Evolutionary conservation across 129 eudicot genomes (phyloP).

Genomic region (Ambrosia artemisiifolia): DNA sequence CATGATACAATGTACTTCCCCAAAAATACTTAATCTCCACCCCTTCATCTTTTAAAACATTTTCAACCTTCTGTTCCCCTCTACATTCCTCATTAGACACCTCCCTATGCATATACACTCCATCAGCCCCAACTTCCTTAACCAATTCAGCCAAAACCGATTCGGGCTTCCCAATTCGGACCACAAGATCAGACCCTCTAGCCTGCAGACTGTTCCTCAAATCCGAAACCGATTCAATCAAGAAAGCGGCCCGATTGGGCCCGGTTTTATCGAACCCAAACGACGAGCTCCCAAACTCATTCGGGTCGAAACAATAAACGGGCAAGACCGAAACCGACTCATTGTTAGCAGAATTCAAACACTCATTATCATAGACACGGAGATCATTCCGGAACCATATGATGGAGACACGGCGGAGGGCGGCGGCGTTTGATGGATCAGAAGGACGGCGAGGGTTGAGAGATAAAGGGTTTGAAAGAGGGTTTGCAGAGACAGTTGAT

Average conservation of each 20-base stretch:
- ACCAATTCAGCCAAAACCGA: constrained; percentile 70
- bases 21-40: constrained; percentile 91
- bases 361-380: constrained; percentile 79
- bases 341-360: constrained; percentile 64
- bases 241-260: constrained; percentile 71
- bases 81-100: constrained; percentile 82
- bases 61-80: constrained; percentile 77
- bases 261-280: constrained; percentile 88
- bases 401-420: constrained; percentile 59
- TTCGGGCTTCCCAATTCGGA: constrained; percentile 80
- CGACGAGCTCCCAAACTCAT: constrained; percentile 71
- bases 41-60: constrained; percentile 76
- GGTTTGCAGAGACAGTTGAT: constrained; percentile 61
- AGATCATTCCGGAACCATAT: constrained; percentile 95
- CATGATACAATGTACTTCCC: constrained; percentile 98
- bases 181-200: constrained; percentile 80
- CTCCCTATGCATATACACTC: constrained; percentile 71
- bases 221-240: constrained; percentile 73
- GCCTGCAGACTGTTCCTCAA: constrained; percentile 62
- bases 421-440: constrained; percentile 75
- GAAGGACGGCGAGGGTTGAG: constrained; percentile 73
- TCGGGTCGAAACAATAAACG: constrained; percentile 80
- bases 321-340: constrained; percentile 77
- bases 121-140: constrained; percentile 74
- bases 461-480: constrained; percentile 55